Evolutionary conservation across 257 asterid genomes (phyloP).

Genomic region (Leptodermis oblonga): DNA sequence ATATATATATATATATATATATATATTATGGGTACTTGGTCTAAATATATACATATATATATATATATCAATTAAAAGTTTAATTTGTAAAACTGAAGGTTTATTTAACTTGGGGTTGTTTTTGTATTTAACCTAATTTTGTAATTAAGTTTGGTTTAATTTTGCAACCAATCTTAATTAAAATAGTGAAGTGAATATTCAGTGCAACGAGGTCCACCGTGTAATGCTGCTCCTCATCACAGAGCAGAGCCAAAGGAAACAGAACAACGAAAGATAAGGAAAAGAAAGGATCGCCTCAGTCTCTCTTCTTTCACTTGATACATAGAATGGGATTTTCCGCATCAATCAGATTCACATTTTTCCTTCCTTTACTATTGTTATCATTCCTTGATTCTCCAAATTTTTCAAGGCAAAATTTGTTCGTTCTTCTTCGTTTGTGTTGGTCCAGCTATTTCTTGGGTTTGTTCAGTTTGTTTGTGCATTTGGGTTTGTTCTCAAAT

Average conservation of each 20-base stretch:
- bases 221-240: background rate
- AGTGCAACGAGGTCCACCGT: too few relatives aligned
- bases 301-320: background rate
- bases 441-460: slow-evolving; percentile 34
- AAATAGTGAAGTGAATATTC: too few relatives aligned
- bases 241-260: too few relatives aligned
- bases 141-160: too few relatives aligned
- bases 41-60: too few relatives aligned
- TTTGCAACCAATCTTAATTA: too few relatives aligned
- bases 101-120: too few relatives aligned
- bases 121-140: too few relatives aligned
- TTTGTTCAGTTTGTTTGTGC: slow-evolving; percentile 49
- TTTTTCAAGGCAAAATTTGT: slow-evolving; percentile 9
- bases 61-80: too few relatives aligned
- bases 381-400: background rate
- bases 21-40: too few relatives aligned
- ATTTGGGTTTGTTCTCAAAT: slow-evolving; percentile 26
- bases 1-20: too few relatives aligned
- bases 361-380: background rate
- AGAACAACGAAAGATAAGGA: slow-evolving; percentile 9
- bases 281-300: background rate
- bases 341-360: slow-evolving; percentile 29
- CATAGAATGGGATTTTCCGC: slow-evolving; percentile 44
- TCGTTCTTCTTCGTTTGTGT: background rate
- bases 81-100: too few relatives aligned